Conservation (phyloP, 176 grass and related monocot genomes). For the Ampelocalamus luodianensis region DNA sequence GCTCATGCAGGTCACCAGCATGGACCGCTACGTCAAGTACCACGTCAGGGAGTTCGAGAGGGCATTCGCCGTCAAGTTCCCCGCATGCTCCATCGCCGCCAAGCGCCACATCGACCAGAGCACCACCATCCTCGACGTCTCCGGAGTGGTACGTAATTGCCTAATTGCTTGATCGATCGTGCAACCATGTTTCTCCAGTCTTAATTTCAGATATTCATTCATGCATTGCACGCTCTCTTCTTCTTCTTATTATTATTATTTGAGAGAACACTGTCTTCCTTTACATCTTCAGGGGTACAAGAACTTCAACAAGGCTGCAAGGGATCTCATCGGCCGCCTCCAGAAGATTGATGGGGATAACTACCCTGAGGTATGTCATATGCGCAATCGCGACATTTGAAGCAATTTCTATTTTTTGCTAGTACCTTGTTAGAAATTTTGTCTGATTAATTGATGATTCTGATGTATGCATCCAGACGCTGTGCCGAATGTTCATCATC, state of each 20-base stretch:
- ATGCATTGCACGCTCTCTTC: background rate
- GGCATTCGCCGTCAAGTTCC: slow-evolving; percentile 92
- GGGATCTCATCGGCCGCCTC: slow-evolving; percentile 84
- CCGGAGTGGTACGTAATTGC: slow-evolving; percentile 62
- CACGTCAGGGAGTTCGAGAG: slow-evolving; percentile 96
- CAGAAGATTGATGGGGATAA: slow-evolving; percentile 94
- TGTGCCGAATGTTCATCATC: slow-evolving; percentile 99
- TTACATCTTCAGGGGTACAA: slow-evolving; percentile 66
- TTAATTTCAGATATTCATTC: background rate
- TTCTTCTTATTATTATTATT: background rate
- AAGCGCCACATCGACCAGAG: slow-evolving; percentile 95
- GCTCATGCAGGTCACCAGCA: slow-evolving; percentile 81
- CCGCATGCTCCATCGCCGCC: slow-evolving; percentile 80
- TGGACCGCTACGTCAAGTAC: slow-evolving; percentile 90
- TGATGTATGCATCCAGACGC: slow-evolving; percentile 49
- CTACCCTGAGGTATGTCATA: slow-evolving; percentile 81
- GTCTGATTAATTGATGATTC: background rate
- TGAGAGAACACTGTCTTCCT: background rate
- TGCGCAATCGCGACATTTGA: background rate
- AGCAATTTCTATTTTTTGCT: background rate
- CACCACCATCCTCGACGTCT: slow-evolving; percentile 95
- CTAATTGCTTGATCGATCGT: background rate
- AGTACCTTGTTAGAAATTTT: background rate
- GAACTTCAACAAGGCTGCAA: slow-evolving; percentile 90
- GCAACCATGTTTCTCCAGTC: background rate